Percentiles rank a stretch among this genome's conserved stretches.
These are phyloP conservation scores for Farysia itapuensis DNA, from an alignment of 1,284 basidiomycete species.

Conservation along the genomic window DNA sequence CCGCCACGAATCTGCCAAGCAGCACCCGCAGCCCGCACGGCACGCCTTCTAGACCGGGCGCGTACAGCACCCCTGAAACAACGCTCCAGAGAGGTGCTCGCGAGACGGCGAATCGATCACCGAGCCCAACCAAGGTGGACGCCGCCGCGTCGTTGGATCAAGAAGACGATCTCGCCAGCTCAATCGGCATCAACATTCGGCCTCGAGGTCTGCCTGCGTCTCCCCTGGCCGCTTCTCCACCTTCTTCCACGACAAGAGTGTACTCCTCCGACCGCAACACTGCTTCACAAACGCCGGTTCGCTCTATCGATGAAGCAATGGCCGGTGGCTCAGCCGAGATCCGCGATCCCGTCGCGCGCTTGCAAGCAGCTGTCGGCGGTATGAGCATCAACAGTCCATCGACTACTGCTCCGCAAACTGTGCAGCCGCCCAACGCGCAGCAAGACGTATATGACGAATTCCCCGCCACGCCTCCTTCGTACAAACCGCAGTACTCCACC, in stretches of 20 bases:
- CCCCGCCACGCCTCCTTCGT: slow-evolving; percentile 17
- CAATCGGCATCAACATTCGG: slow-evolving; percentile 25
- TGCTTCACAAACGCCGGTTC: slow-evolving; percentile 5
- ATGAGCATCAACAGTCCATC: slow-evolving; percentile 4
- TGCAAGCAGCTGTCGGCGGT: slow-evolving; percentile 17
- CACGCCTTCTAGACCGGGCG: slow-evolving; percentile 8
- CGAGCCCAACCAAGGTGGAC: slow-evolving; percentile 27
- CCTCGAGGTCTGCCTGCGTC: slow-evolving; percentile 7
- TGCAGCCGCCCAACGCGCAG: background rate
- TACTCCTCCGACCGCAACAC: background rate
- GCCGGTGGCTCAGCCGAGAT: slow-evolving; percentile 10
- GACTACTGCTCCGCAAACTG: no score
- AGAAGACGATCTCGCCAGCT: slow-evolving; percentile 16
- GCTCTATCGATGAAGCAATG: slow-evolving; percentile 37
- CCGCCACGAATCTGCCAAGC: slow-evolving; percentile 6
- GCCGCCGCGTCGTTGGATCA: slow-evolving; percentile 8
- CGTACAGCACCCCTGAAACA: slow-evolving; percentile 18
- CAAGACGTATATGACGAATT: slow-evolving; percentile 3
- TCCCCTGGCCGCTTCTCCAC: slow-evolving; percentile 2
- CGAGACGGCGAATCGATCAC: slow-evolving; percentile 14
- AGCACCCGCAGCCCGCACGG: slow-evolving; percentile 7
- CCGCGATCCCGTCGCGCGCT: slow-evolving; percentile 17
- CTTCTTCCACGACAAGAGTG: slow-evolving; percentile 7
- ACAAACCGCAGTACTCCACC: background rate
- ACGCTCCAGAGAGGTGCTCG: slow-evolving; percentile 6